phyloP scores from a whole-genome alignment of 164 flowering plant species.

The Warburgia ugandensis region DNA sequence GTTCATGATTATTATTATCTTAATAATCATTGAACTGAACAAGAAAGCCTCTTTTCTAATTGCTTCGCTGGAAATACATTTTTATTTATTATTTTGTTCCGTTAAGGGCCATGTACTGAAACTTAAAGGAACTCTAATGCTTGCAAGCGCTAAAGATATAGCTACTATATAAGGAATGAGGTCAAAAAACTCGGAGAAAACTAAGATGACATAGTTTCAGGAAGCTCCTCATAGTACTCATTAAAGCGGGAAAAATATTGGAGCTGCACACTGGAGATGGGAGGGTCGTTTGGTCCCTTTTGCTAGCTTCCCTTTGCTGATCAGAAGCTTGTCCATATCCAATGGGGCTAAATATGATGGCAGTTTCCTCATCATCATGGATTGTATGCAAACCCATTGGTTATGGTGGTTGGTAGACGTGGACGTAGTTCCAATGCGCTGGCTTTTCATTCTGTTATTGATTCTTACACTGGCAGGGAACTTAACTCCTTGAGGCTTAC shows the following conservation, averaged over 20 bases:
- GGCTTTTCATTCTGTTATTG: constrained; percentile 78
- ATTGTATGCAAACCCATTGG: constrained; percentile 84
- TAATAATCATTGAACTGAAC: too few species aligned
- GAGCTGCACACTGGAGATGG: constrained; percentile 98
- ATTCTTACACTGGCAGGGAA: constrained; percentile 80
- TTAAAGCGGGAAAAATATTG: constrained; percentile 73
- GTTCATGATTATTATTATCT: too few species aligned
- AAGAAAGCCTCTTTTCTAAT: too few species aligned
- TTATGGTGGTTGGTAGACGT: constrained; percentile 84
- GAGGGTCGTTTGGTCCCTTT: constrained; percentile 77
- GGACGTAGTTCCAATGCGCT: constrained; percentile 39
- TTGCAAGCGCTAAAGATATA: constrained; percentile 85
- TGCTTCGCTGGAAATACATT: too few species aligned
- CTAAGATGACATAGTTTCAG: constrained; percentile 92
- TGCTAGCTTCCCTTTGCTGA: constrained; percentile 48
- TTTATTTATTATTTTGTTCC: too few species aligned
- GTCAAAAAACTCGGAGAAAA: constrained; percentile 79
- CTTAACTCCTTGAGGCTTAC: constrained; percentile 32
- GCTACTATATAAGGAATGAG: constrained; percentile 79
- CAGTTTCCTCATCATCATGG: constrained; percentile 96
- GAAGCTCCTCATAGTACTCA: constrained; percentile 85
- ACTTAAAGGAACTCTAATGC: constrained; percentile 92
- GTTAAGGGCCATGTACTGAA: constrained; percentile 92
- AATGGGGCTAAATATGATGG: constrained; percentile 65
- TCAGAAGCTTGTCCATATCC: constrained; percentile 63